Conservation (phyloP, 2,329 filamentous ascomycete genomes). For the Pseudogymnoascus verrucosus region DNA sequence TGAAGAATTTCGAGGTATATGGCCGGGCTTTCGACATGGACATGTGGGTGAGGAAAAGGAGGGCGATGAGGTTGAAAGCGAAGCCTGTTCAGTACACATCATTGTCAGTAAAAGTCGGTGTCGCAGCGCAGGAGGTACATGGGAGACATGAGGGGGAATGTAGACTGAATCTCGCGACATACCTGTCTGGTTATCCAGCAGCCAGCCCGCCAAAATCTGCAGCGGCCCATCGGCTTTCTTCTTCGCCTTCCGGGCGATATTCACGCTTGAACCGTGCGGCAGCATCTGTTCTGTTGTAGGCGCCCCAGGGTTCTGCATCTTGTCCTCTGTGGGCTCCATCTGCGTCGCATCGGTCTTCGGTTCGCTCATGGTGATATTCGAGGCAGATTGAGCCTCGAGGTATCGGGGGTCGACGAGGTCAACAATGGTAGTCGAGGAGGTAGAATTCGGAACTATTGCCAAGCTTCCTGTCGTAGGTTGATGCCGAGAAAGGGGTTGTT, state of each 20-base stretch:
- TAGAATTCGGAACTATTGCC: neutral
- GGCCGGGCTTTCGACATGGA: conserved; percentile 72
- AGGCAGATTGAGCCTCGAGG: neutral
- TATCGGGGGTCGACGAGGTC: neutral
- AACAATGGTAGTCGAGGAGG: neutral
- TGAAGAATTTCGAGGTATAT: conserved; percentile 81
- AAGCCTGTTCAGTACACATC: conserved; percentile 50
- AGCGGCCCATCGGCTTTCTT: neutral
- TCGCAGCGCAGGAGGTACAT: neutral
- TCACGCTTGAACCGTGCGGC: neutral
- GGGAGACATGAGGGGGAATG: neutral
- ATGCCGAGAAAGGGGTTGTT: conserved; percentile 1
- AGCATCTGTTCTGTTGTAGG: neutral
- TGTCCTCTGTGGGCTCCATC: neutral
- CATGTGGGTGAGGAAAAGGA: conserved; percentile 73
- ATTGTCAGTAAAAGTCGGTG: neutral
- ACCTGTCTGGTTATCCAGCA: neutral
- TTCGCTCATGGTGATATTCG: neutral
- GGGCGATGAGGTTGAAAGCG: conserved; percentile 74
- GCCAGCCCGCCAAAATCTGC: neutral
- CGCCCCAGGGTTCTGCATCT: neutral
- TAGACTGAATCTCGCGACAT: neutral
- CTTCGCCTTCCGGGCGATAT: conserved; percentile 2
- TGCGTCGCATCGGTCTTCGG: neutral
- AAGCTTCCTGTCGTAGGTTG: neutral